A percentile compares a stretch with the other conserved stretches of the same genome.
Evolutionary conservation across 2,329 filamentous ascomycete genomes (phyloP).

Genomic region (Alternaria sp.): DNA sequence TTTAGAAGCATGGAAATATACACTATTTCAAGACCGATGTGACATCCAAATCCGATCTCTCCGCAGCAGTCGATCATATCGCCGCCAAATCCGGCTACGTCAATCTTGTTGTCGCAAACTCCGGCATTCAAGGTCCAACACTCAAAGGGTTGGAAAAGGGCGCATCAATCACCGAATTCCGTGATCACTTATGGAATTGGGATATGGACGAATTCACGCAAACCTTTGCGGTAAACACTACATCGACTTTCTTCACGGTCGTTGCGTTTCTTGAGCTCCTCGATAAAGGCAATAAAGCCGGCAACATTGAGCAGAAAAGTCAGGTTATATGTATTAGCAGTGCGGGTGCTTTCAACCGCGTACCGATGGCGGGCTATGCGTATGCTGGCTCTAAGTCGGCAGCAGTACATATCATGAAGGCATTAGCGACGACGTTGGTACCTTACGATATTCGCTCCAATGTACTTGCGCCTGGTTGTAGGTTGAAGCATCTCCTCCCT

Average conservation of each 20-base stretch:
- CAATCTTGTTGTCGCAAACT: constrained; percentile 33
- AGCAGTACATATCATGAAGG: constrained; percentile 53
- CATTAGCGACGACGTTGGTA: constrained; percentile 51
- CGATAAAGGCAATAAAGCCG: constrained; percentile 45
- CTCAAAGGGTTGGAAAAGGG: constrained; percentile 2
- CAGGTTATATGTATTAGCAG: constrained; percentile 3
- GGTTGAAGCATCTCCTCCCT: not conserved
- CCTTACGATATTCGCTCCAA: constrained; percentile 56
- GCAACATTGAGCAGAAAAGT: constrained; percentile 7
- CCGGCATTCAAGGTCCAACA: constrained; percentile 23
- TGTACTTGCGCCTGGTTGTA: constrained; percentile 54
- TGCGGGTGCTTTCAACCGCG: constrained; percentile 17
- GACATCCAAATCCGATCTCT: constrained; percentile 24
- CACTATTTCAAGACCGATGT: constrained; percentile 25
- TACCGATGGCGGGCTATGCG: constrained; percentile 20
- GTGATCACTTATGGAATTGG: constrained; percentile 11
- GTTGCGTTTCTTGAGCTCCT: constrained; percentile 51
- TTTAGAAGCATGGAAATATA: constrained; percentile 9
- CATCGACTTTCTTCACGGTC: constrained; percentile 49
- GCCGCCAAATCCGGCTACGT: constrained; percentile 21
- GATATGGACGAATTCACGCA: constrained; percentile 34
- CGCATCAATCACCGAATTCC: constrained; percentile 1
- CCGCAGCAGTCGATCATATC: constrained; percentile 16
- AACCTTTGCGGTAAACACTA: constrained; percentile 37
- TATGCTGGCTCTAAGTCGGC: constrained; percentile 47